These are phyloP conservation scores for Dothistroma septosporum DNA, from an alignment of 2,329 filamentous ascomycete species.

Conservation along the genomic window DNA sequence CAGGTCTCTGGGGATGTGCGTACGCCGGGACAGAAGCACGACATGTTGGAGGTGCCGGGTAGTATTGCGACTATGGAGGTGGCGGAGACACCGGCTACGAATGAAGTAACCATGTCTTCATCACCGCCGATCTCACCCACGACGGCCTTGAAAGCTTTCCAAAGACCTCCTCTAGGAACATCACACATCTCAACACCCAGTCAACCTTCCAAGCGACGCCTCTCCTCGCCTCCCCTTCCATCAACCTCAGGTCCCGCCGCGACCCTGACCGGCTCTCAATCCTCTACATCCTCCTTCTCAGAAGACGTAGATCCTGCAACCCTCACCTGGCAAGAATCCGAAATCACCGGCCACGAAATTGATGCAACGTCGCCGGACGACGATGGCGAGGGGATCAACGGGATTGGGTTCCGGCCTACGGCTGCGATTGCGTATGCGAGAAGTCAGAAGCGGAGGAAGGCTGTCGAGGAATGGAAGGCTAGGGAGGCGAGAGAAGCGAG, in stretches of 20 bases:
- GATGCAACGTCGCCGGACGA: slow-evolving; percentile 51
- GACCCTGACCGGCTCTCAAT: not conserved
- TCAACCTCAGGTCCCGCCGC: slow-evolving; percentile 3
- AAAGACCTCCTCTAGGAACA: not conserved
- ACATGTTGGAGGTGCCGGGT: not conserved
- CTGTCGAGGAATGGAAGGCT: slow-evolving; percentile 57
- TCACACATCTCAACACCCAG: not conserved
- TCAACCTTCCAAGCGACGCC: slow-evolving; percentile 14
- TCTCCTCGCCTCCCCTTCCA: slow-evolving; percentile 15
- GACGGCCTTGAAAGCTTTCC: not conserved
- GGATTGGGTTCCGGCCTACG: slow-evolving; percentile 60
- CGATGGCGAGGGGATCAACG: slow-evolving; percentile 61
- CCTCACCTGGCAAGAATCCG: slow-evolving; percentile 55
- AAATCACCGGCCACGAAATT: slow-evolving; percentile 57
- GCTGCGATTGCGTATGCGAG: slow-evolving; percentile 55
- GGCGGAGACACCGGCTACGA: not conserved
- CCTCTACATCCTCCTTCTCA: slow-evolving; percentile 5
- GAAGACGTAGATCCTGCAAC: slow-evolving; percentile 20
- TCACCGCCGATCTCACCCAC: slow-evolving; percentile 4
- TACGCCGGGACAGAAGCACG: not conserved
- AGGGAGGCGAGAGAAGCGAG: slow-evolving; percentile 58
- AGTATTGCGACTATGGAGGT: not conserved
- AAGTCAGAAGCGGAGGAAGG: slow-evolving; percentile 54
- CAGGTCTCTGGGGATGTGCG: not conserved
- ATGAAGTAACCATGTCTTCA: not conserved